Evolutionary conservation across 352 stramenopile genomes (phyloP).

Genomic region (Globisporangium recalcitrans): DNA sequence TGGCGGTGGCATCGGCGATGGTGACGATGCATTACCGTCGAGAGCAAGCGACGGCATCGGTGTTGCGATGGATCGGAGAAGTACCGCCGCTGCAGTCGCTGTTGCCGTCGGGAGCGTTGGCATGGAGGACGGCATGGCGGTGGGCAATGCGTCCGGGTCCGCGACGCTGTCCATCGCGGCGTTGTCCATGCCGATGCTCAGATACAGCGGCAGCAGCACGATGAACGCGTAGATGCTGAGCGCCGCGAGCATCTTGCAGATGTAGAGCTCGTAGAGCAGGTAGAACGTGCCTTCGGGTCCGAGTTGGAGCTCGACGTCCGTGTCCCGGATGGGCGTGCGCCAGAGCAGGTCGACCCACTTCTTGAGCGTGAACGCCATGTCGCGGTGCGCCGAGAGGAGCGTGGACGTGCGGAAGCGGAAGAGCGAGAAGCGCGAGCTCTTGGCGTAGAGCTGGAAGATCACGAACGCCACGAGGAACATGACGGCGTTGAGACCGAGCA

Average conservation of each 20-base stretch:
- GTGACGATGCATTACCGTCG: background rate
- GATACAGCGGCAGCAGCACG: constrained; percentile 67
- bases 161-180: constrained; percentile 1
- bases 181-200: constrained; percentile 44
- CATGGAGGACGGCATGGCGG: background rate
- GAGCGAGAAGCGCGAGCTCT: constrained; percentile 67
- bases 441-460: constrained; percentile 62
- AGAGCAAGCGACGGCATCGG: constrained; percentile 14
- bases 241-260: constrained; percentile 47
- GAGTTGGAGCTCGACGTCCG: constrained; percentile 54
- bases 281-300: constrained; percentile 82
- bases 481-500: constrained; percentile 60
- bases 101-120: constrained; percentile 6
- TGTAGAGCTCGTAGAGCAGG: constrained; percentile 80
- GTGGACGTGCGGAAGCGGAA: constrained; percentile 60
- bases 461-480: constrained; percentile 61
- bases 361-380: constrained; percentile 42
- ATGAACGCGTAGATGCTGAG: constrained; percentile 65
- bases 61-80: constrained; percentile 5
- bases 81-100: background rate
- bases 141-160: constrained; percentile 2
- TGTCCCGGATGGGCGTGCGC: constrained; percentile 63
- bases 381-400: constrained; percentile 27
- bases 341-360: constrained; percentile 68
- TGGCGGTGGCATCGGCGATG: background rate